Evolutionary conservation across 768 basidiomycete genomes (phyloP).

Genomic region (Phlebiopsis gigantea): DNA sequence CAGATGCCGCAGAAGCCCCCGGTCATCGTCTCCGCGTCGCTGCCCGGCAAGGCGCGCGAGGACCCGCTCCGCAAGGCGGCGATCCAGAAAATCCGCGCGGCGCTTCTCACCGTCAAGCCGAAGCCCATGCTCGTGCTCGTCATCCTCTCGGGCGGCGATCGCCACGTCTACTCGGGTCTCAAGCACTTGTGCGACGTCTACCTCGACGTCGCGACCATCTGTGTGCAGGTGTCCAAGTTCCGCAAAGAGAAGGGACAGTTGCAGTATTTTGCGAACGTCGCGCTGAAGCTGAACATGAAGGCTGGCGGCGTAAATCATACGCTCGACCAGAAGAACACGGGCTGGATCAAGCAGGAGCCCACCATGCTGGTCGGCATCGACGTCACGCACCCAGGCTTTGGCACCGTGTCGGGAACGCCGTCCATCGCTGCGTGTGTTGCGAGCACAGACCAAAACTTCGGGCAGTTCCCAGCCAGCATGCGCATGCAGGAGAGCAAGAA

Average conservation of each 20-base stretch:
- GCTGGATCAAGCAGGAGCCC: constrained; percentile 33
- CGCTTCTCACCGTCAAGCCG: constrained; percentile 33
- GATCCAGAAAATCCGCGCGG: constrained; percentile 37
- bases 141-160: constrained; percentile 42
- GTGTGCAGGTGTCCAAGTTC: constrained; percentile 69
- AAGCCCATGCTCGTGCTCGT: constrained; percentile 43
- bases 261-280: constrained; percentile 53
- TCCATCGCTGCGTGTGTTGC: constrained; percentile 53
- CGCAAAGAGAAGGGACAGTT: constrained; percentile 54
- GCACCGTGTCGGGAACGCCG: constrained; percentile 52
- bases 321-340: constrained; percentile 32
- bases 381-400: constrained; percentile 77
- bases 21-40: constrained; percentile 31
- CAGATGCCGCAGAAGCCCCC: constrained; percentile 35
- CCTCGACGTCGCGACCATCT: constrained; percentile 56
- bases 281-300: constrained; percentile 52
- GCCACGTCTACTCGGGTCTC: constrained; percentile 44
- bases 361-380: constrained; percentile 57
- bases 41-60: constrained; percentile 45
- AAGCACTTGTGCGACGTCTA: constrained; percentile 48
- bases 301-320: constrained; percentile 49
- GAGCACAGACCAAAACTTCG: constrained; percentile 37
- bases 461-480: constrained; percentile 46
- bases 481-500: constrained; percentile 55
- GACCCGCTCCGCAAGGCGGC: constrained; percentile 54